Percentiles rank a stretch among this genome's conserved stretches.
Conservation (phyloP, 306 rosid genomes). For the Medicago truncatula region MtrunA17r5.0-ANR NC_053047.1:38451501-38452000, state of each 20-base stretch:
- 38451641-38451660: no score
- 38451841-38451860: slow-evolving; percentile 24
- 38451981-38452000: slow-evolving; percentile 31
- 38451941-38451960: no score
- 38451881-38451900: slow-evolving; percentile 83
- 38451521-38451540: no score
- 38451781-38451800: background rate
- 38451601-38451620: no score
- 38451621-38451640: no score
- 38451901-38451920: slow-evolving; percentile 78
- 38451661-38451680: no score
- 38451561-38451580: no score
- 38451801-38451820: slow-evolving; percentile 36
- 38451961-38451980: background rate
- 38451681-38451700: slow-evolving; percentile 60
- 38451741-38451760: slow-evolving; percentile 79
- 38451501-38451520: no score
- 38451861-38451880: slow-evolving; percentile 82
- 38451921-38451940: background rate
- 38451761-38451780: slow-evolving; percentile 79
- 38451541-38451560: no score
- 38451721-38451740: slow-evolving; percentile 82
- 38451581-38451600: no score
- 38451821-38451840: slow-evolving; percentile 36
- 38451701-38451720: slow-evolving; percentile 59